Evolutionary conservation across 2,329 filamentous ascomycete species (phyloP).

Genomic region (Fusarium cicatricum): DNA sequence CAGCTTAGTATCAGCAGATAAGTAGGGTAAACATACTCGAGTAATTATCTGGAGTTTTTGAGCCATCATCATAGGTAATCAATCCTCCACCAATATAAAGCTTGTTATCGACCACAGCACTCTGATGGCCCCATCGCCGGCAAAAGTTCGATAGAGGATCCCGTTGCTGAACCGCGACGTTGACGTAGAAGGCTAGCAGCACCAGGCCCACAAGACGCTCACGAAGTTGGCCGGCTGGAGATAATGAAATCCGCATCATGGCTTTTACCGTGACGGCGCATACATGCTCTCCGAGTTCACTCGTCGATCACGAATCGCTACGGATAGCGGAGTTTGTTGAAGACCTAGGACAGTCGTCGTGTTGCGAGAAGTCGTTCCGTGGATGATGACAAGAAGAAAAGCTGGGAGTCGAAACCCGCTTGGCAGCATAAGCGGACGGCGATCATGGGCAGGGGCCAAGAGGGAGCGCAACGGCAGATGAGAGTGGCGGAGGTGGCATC

Average conservation of each 20-base stretch:
- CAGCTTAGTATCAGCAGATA: background rate
- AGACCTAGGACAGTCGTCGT: constrained; percentile 1
- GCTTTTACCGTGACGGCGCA: constrained; percentile 27
- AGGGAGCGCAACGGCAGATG: constrained; percentile 37
- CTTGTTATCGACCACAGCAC: constrained; percentile 64
- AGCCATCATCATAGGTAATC: constrained; percentile 61
- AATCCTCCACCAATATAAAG: constrained; percentile 71
- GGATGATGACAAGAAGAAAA: constrained; percentile 16
- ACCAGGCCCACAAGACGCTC: constrained; percentile 31
- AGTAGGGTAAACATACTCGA: constrained; percentile 57
- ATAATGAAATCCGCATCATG: constrained; percentile 39
- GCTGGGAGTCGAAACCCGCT: background rate
- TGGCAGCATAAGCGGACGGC: constrained; percentile 12
- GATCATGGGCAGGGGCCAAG: constrained; percentile 27
- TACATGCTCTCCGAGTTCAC: constrained; percentile 35
- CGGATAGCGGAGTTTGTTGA: constrained; percentile 7
- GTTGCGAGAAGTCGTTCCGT: constrained; percentile 4
- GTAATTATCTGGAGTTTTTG: constrained; percentile 59
- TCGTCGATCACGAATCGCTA: constrained; percentile 15
- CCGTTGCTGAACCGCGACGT: constrained; percentile 47
- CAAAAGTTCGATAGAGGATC: constrained; percentile 64
- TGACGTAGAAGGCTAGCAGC: constrained; percentile 31
- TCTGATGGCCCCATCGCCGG: constrained; percentile 65
- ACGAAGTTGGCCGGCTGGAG: constrained; percentile 22
- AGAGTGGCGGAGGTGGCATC: constrained; percentile 40